phyloP scores from a whole-genome alignment of 257 asterid species.

The Orobanche coerulescens region DNA sequence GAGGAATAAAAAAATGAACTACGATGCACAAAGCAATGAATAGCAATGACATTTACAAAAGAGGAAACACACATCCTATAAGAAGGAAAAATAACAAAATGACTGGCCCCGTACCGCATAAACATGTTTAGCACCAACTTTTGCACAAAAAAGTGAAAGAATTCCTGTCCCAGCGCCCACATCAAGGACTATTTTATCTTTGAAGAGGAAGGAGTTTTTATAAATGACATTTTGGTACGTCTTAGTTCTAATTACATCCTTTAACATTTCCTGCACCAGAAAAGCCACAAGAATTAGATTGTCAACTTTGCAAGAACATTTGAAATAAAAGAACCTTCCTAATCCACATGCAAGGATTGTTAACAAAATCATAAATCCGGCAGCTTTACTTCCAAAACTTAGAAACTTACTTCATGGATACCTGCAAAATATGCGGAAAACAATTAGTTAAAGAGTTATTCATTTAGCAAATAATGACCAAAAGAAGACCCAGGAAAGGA shows the following conservation, averaged over 20 bases:
- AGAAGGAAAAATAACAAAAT: neutral
- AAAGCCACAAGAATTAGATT: conserved; percentile 8
- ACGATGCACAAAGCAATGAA: conserved; percentile 47
- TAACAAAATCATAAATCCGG: conserved; percentile 1
- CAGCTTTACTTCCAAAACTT: conserved; percentile 22
- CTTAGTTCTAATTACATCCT: conserved; percentile 81
- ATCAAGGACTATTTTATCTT: conserved; percentile 90
- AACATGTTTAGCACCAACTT: conserved; percentile 76
- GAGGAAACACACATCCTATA: neutral
- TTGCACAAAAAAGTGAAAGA: conserved; percentile 94
- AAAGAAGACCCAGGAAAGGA: neutral
- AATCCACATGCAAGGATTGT: neutral
- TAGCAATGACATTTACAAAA: neutral
- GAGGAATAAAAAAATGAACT: neutral
- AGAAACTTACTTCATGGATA: conserved; percentile 85
- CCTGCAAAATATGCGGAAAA: conserved; percentile 45
- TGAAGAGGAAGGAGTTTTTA: conserved; percentile 76
- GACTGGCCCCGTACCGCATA: conserved; percentile 24
- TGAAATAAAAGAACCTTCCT: conserved; percentile 6
- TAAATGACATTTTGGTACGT: conserved; percentile 86
- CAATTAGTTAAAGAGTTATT: conserved; percentile 18
- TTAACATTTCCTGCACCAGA: conserved; percentile 83
- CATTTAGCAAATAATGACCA: neutral
- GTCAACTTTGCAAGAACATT: neutral
- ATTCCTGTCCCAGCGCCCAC: conserved; percentile 99